Conservation (phyloP, 1,284 basidiomycete species). For the Stygiomarasmius scandens region DNA sequence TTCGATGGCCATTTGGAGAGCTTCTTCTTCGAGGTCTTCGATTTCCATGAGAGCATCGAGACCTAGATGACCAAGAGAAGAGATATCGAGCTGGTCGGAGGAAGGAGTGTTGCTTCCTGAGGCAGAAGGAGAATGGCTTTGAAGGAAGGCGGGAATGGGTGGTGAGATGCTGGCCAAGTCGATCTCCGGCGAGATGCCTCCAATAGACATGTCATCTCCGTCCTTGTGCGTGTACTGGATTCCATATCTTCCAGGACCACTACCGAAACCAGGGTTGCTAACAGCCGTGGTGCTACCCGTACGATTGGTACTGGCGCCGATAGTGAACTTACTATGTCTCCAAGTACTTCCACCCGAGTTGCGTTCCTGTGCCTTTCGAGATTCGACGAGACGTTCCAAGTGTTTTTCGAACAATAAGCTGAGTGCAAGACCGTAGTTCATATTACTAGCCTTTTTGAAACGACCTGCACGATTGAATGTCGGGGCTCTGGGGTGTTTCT, state of each 20-base stretch:
- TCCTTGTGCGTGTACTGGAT: constrained; percentile 18
- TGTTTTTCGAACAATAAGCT: constrained; percentile 14
- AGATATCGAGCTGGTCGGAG: neutral
- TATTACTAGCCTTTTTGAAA: constrained; percentile 18
- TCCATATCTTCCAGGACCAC: constrained; percentile 13
- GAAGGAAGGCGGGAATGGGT: neutral
- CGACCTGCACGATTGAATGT: constrained; percentile 15
- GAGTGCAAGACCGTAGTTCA: constrained; percentile 14
- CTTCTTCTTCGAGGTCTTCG: constrained; percentile 16
- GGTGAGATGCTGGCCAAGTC: neutral
- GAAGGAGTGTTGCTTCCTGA: neutral
- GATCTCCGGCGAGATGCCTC: neutral
- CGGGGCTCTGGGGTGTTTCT: constrained; percentile 1
- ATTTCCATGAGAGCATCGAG: constrained; percentile 3
- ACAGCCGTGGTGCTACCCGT: neutral
- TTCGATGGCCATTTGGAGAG: constrained; percentile 15
- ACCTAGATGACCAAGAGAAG: neutral
- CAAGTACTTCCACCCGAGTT: neutral
- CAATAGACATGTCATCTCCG: constrained; percentile 19
- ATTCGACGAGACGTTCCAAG: constrained; percentile 7
- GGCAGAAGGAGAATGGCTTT: neutral
- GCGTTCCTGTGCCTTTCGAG: neutral
- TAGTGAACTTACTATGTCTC: neutral
- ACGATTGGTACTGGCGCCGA: neutral
- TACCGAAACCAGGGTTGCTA: neutral